Percentiles rank a stretch among this genome's conserved stretches.
phyloP scores from a whole-genome alignment of 108 stramenopile genomes.

The Cyclostephanos tholiformis region DNA sequence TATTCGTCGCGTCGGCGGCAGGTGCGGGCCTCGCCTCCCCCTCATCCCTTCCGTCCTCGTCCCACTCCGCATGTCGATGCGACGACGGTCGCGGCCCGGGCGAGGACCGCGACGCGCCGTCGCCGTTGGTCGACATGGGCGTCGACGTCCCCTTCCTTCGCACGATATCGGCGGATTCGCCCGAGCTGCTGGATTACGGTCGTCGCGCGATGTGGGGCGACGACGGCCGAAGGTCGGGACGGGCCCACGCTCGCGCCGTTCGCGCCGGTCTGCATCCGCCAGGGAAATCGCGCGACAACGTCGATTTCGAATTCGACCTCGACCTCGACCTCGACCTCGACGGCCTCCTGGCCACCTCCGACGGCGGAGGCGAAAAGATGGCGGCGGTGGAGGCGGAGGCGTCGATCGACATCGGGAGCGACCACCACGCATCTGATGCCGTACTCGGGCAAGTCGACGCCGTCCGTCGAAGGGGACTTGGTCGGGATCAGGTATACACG shows the following conservation, averaged over 20 bases:
- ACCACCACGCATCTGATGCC: slow-evolving; percentile 7
- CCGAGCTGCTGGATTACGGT: neutral
- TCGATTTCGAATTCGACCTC: no score
- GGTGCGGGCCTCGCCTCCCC: no score
- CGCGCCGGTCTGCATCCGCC: neutral
- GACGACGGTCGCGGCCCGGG: no score
- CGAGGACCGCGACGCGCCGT: no score
- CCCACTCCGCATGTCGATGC: no score
- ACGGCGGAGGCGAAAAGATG: no score
- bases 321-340: neutral
- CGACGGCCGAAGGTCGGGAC: neutral
- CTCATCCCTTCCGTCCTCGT: no score
- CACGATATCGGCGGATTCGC: no score
- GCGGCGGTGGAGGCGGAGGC: no score
- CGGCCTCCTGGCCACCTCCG: slow-evolving; percentile 15
- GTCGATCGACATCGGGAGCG: neutral
- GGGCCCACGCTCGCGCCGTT: neutral
- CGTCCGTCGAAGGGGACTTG: slow-evolving; percentile 13
- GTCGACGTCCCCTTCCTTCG: no score
- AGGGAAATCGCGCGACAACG: neutral
- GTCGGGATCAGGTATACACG: slow-evolving; percentile 64
- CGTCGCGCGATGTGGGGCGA: neutral
- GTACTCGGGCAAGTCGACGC: slow-evolving; percentile 20
- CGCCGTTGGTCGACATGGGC: no score
- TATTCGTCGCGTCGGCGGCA: no score